Evolutionary conservation across 83 land plant species (phyloP).

Genomic region (Thuja plicata): DNA sequence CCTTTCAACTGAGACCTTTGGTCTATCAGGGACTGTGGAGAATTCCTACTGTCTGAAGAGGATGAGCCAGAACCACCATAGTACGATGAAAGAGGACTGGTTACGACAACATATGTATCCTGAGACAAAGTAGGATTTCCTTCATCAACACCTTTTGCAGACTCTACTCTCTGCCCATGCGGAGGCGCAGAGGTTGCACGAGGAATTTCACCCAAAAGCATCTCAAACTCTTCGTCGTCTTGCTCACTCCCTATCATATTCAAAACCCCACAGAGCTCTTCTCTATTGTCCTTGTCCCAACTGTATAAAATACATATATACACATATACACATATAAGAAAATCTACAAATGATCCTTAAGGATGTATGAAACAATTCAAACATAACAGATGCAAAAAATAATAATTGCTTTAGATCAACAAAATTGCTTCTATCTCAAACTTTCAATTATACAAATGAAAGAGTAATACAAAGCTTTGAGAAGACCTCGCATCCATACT

Average conservation of each 20-base stretch:
- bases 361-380: neutral
- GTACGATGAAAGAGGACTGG: neutral
- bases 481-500: neutral
- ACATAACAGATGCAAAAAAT: neutral
- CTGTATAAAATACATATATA: neutral
- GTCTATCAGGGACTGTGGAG: neutral
- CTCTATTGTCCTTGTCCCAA: neutral
- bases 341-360: neutral
- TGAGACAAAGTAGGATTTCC: neutral
- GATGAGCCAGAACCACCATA: neutral
- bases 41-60: conserved; percentile 9
- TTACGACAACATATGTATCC: neutral
- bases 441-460: neutral
- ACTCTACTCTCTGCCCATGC: conserved; percentile 9
- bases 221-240: conserved; percentile 38
- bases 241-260: conserved; percentile 3
- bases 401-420: neutral
- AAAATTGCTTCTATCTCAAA: neutral
- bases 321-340: neutral
- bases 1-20: conserved; percentile 11
- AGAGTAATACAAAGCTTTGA: neutral
- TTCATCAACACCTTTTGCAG: conserved; percentile 6
- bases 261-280: neutral
- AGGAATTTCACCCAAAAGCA: conserved; percentile 42
- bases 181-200: conserved; percentile 28